Evolutionary conservation across 2,329 filamentous ascomycete genomes (phyloP).

Genomic region (Davidsoniella eucalypti): DNA sequence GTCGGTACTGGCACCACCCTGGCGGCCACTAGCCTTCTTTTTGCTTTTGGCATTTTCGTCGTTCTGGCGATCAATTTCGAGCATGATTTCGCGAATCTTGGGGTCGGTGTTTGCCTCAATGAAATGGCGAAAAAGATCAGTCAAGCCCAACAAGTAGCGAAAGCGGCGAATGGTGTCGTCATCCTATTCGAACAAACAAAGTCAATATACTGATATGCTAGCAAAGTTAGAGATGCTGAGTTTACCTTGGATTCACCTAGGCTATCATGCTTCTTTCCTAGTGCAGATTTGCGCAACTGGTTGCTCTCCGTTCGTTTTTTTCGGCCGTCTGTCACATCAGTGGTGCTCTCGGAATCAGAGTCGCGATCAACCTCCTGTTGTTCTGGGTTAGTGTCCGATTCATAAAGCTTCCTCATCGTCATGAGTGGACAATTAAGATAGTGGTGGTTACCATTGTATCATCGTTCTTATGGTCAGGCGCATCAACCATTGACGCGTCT

Average conservation of each 20-base stretch:
- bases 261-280: slow-evolving; percentile 87
- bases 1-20: slow-evolving; percentile 68
- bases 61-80: slow-evolving; percentile 88
- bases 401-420: not conserved
- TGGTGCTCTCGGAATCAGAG: slow-evolving; percentile 69
- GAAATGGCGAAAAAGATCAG: slow-evolving; percentile 95
- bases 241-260: slow-evolving; percentile 81
- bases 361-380: slow-evolving; percentile 46
- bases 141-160: slow-evolving; percentile 83
- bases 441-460: slow-evolving; percentile 7
- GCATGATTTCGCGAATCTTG: slow-evolving; percentile 83
- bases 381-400: not conserved
- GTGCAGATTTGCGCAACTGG: slow-evolving; percentile 76
- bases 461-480: slow-evolving; percentile 27
- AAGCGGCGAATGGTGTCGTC: slow-evolving; percentile 91
- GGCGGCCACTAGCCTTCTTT: slow-evolving; percentile 60
- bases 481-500: slow-evolving; percentile 48
- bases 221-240: not conserved
- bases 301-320: slow-evolving; percentile 77
- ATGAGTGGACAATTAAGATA: not conserved
- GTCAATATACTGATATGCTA: not conserved
- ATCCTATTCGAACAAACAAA: slow-evolving; percentile 40
- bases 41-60: slow-evolving; percentile 47
- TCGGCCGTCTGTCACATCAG: slow-evolving; percentile 58
- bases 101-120: slow-evolving; percentile 96